Evolutionary conservation across 2,329 filamentous ascomycete species (phyloP), one percentile per base, ranked within the genome.

Genomic region (Cytospora schulzeri): DNA sequence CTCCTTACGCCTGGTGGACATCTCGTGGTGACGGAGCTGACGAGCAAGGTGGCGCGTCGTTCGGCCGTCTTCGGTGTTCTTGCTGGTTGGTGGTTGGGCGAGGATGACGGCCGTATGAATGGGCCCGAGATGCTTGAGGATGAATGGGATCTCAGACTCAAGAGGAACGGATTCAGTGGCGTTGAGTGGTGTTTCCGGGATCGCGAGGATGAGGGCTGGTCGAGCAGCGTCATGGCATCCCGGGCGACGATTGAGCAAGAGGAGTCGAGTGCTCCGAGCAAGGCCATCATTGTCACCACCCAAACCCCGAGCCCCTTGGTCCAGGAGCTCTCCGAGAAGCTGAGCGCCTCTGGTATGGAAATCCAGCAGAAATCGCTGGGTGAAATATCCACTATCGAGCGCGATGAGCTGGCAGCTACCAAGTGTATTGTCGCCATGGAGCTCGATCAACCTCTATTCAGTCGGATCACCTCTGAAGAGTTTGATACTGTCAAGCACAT

Each of bases 1-100:
- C 66, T 77, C 1, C 65, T 77, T 1, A 73, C 71, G 8, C 73
- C 77, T 0, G 75, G 72, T 4, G 79, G 79, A 0, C 73, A 74
- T 31, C 68, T 81, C 8, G 51, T 69, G 12, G 15, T 67, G 2
- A 55, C 66, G 12, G 66, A 69, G 60, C 60, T 68, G 31, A 68
- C 63, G 9, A 60, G 54, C 54, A 63, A 63, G 41, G 60, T 51
- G n/a, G 41, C 53, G 4, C 52, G 52, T 17, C 35, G 60, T 17
- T 57, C 53, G 19, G 56, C 52, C 38, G 50, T 62, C 22, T 55
- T 62, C 31, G 76, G 75, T 1, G 58, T 70, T 0, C 65, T 74
- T 1, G 56, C 69, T 0, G 71, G 70, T 4, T 77, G 76, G 76
- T 77, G 76, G 76, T 64, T 74, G 2, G 75, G 75, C 1, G 68